Evolutionary conservation across 1,139 yeast species (phyloP).

Genomic region (Debaryomyces sp.): DNA sequence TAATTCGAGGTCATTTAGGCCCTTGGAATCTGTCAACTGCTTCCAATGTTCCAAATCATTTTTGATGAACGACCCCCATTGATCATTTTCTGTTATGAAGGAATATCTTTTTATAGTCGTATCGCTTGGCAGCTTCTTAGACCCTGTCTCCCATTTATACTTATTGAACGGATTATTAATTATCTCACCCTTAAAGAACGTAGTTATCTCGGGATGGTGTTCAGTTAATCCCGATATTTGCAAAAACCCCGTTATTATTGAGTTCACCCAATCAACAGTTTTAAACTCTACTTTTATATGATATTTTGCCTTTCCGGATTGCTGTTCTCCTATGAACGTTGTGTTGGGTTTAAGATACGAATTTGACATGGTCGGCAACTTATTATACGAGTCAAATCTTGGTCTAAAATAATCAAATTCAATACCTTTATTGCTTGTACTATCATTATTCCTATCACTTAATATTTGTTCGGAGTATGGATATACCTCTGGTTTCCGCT

Average conservation of each 20-base stretch:
- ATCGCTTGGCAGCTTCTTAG: slow-evolving; percentile 17
- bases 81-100: slow-evolving; percentile 42
- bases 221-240: slow-evolving; percentile 81
- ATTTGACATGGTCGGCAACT: slow-evolving; percentile 24
- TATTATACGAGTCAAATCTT: slow-evolving; percentile 10
- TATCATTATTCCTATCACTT: neutral
- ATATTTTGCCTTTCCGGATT: slow-evolving; percentile 67
- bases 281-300: slow-evolving; percentile 74
- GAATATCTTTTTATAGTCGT: slow-evolving; percentile 28
- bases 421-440: neutral
- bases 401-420: slow-evolving; percentile 9
- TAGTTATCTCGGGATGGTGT: slow-evolving; percentile 74
- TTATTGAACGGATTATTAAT: slow-evolving; percentile 56
- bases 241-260: slow-evolving; percentile 73
- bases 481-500: neutral
- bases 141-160: slow-evolving; percentile 21
- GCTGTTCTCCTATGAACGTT: slow-evolving; percentile 69
- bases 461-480: neutral
- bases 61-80: slow-evolving; percentile 64
- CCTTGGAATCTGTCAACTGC: slow-evolving; percentile 56
- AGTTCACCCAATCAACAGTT: slow-evolving; percentile 63
- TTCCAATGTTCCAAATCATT: slow-evolving; percentile 89
- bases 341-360: slow-evolving; percentile 64
- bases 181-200: slow-evolving; percentile 87
- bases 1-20: slow-evolving; percentile 27